phyloP scores from a whole-genome alignment of 345 rosid genomes.

The Populus alba region DNA sequence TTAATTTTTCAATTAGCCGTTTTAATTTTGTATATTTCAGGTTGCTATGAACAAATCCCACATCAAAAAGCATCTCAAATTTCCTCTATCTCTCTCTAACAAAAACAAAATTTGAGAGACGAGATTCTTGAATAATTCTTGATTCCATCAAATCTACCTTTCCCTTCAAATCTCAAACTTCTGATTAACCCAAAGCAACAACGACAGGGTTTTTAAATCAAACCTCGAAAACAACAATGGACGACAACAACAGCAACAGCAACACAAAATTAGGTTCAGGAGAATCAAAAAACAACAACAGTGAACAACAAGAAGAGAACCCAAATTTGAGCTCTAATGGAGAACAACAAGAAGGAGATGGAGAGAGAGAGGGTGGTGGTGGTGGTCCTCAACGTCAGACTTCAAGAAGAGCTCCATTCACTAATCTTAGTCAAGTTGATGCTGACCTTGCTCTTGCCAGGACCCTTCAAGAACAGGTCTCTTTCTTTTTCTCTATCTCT shows the following conservation, averaged over 20 bases:
- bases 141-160: constrained; percentile 1
- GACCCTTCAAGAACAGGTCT: constrained; percentile 88
- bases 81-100: neutral
- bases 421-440: constrained; percentile 76
- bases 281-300: constrained; percentile 25
- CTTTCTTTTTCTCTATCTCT: neutral
- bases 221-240: constrained; percentile 22
- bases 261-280: constrained; percentile 14
- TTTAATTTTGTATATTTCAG: neutral
- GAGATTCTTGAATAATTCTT: constrained; percentile 5
- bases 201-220: neutral
- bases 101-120: neutral
- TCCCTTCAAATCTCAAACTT: neutral
- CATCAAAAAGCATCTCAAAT: neutral
- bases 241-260: neutral
- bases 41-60: neutral
- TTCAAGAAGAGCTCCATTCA: constrained; percentile 68
- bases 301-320: constrained; percentile 29
- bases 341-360: neutral
- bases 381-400: constrained; percentile 24
- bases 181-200: neutral
- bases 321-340: constrained; percentile 25
- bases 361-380: constrained; percentile 29
- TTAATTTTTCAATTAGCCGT: neutral
- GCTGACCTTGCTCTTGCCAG: constrained; percentile 95